Base-by-base conservation (phyloP, 2,329 filamentous ascomycete genomes). In the Clarireedia hainanense region DNA sequence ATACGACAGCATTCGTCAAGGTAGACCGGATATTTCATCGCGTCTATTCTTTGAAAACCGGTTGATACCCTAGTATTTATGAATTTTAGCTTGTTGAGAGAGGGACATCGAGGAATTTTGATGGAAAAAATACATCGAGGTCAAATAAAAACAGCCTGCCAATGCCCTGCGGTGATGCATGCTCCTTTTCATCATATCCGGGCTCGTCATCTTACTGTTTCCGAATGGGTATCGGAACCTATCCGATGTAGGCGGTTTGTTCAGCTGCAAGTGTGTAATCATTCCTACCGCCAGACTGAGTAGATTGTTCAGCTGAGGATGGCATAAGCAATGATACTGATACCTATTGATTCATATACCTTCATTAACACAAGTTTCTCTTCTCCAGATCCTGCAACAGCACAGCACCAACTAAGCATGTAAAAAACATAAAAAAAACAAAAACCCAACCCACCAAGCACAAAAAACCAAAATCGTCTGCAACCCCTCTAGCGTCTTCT, bases 401-500 rank as follows among this genome's bases (percentile, higher is more conserved):
- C 12, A 43, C 40, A 43, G 1, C 40, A 5, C 9, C 40, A 10
- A 40, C 14, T 40, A 40, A 12, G 2, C 2, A 37, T 10, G 2
- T 2, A 15, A 37, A 37, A 1, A 37, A 40, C 37, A 15, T 14
- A 40, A 40, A 17, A 9, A 9, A 47, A 27, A 39, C n/a, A 30
- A 36, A 36, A 15, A 39, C 9, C 23, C 7, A 43, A 55, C 47
- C 26, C n/a, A 55, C 47, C 47, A 55, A 4, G 37, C 53, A 45
- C 47, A 50, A 51, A 55, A 30, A 6, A 55, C 30, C 39, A 55
- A 34, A 50, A 55, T 55, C 39, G 47, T 26, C 53, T 55, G 47
- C 37, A 50, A 27, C 40, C 50, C 36, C 39, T 55, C 53, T 17
- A 55, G 45, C 20, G 47, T 51, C 40, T 51, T 55, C 23, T 55